Evolutionary conservation across 805 yeast genomes (phyloP), one percentile per base, ranked within the genome.

Genomic region (Tanozyma kutaoensis): DNA sequence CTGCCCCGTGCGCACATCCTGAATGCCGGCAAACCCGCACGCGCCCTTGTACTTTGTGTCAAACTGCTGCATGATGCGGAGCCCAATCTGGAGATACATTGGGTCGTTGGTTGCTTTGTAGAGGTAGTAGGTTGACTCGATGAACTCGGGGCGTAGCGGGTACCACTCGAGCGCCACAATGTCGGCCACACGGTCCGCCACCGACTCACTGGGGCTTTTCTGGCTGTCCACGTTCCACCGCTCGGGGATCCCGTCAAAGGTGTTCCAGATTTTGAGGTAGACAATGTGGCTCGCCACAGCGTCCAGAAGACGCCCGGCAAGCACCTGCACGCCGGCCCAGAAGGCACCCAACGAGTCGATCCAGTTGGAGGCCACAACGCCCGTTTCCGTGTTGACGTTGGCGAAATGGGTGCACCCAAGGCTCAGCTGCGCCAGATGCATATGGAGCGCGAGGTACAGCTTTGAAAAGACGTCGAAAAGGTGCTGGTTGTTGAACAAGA

Each of bases 81-180:
- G 71, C 2, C 95, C 96, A 17, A 82, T 69, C 28, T 74, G 71
- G 12, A 86, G 52, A 46, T 75, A 85, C 42, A 84, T 62, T 3
- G 95, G 94, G 46, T 86, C 97, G 30, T 58, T 64, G 0, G 96
- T 86, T 2, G 95, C 93, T 22, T 78, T 57, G 43, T 77, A 85
- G 11, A 86, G 52, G 43, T 76, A 75, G 48, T 84, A 86, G 0
- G 93, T 82, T 0, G 93, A 79, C 46, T 86, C 97, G 23, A 82
- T 66, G 38, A 85, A 82, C 45, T 86, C 97, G 0, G 97, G 97
- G 29, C 97, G 58, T 24, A 86, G 56, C 2, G 95, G 95, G 42
- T 82, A 86, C 95, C 95, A 86, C 44, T 81, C 93, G 19, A 84
- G 52, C 0, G 69, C 56, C 3, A 79, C 50, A 1, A 69, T 32